Conservation (phyloP, 176 grass and related monocot species). For the Alopecurus myosuroides region DNA sequence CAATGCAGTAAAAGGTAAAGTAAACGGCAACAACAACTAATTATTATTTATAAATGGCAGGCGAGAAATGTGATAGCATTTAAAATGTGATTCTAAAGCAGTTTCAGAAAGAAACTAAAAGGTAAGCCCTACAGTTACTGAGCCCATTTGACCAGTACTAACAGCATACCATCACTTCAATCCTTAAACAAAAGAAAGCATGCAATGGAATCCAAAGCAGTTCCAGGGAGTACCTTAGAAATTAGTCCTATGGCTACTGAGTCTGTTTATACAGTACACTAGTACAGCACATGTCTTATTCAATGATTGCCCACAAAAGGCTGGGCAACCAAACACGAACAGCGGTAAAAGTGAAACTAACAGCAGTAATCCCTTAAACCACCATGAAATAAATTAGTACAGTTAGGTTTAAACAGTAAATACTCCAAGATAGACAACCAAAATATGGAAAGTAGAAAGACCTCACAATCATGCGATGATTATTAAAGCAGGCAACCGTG, state of each 20-base stretch:
- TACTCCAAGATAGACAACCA: background rate
- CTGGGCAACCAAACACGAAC: background rate
- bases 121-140: background rate
- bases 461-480: background rate
- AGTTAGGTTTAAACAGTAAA: background rate
- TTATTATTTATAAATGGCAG: background rate
- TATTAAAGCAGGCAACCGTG: background rate
- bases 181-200: background rate
- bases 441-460: background rate
- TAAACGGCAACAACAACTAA: background rate
- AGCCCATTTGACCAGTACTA: background rate
- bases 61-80: background rate
- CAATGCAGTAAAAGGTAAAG: constrained; percentile 3
- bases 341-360: background rate
- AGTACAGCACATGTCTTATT: background rate
- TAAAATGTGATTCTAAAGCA: background rate
- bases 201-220: background rate
- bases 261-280: background rate
- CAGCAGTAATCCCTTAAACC: background rate
- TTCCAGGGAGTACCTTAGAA: background rate
- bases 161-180: background rate
- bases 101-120: constrained; percentile 2
- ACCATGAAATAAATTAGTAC: background rate
- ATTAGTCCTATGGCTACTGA: background rate
- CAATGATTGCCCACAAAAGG: background rate